Evolutionary conservation across 208 protist species (phyloP), one percentile per base, ranked within the genome.

Genomic region (Borovskyia barvae): DNA sequence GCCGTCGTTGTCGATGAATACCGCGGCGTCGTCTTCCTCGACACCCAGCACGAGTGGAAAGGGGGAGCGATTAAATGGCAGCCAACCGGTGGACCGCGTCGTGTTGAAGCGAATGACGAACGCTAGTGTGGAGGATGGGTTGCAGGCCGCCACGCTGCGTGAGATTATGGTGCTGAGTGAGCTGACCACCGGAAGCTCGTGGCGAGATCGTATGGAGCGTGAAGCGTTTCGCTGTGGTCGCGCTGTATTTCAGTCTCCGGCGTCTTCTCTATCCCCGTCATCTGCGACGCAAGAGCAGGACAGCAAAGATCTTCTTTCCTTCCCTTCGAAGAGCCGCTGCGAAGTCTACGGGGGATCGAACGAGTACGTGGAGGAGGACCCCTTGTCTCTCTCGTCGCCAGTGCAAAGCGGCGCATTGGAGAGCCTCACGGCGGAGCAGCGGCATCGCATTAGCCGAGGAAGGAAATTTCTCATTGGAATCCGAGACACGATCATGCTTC

Each of bases 401-500:
- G 11, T 22, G 42, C 53, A 39, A 36, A 56, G 2, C 5, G 43
- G 40, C 37, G 45, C 19, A 28, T 33, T 54, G 28, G 48, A 75
- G 42, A 29, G 35, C 1, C 19, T 52, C n/a, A 50, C 59, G 20
- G 19, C 37, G 19, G 8, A 45, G 5, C 51, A 51, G 24, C 39
- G 52, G 5, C 53, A 37, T 5, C 39, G 28, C 45, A 63, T 78
- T 48, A 2, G 25, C 15, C 47, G 32, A 5, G 77, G 77, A 1
- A 63, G 60, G 9, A 46, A 51, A 19, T 94, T 87, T 67, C 75
- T 97, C 12, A 72, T 95, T 17, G 76, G 90, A 42, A 63, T 99
- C n/a, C 66, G 87, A 42, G 97, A 99, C 59, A 91, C 99, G 25
- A 90, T 98, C 24, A 75, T 98, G 55, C 90, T 89, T 11, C 78